These are phyloP conservation scores for Trichoderma koningiopsis DNA, from an alignment of 2,329 filamentous ascomycete genomes.

Conservation along the genomic window DNA sequence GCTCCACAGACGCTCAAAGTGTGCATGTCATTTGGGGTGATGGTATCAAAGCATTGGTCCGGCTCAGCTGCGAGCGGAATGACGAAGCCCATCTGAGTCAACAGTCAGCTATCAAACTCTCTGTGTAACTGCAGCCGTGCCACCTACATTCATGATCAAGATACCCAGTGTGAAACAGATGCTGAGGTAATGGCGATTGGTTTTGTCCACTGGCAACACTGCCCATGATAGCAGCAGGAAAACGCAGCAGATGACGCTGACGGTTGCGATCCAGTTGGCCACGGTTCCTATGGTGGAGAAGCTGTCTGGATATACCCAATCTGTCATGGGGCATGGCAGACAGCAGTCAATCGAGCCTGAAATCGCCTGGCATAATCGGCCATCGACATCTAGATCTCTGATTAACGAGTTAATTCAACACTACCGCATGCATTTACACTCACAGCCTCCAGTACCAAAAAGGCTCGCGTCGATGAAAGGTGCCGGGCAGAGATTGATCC, in stretches of 20 bases:
- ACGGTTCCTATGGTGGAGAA: constrained; percentile 62
- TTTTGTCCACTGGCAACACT: constrained; percentile 82
- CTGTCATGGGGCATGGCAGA: constrained; percentile 82
- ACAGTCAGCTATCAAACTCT: constrained; percentile 29
- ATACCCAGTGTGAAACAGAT: constrained; percentile 80
- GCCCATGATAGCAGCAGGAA: constrained; percentile 81
- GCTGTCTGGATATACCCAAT: constrained; percentile 69
- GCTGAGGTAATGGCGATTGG: constrained; percentile 88
- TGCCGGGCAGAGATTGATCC: constrained; percentile 57
- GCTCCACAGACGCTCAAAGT: constrained; percentile 80
- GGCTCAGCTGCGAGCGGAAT: constrained; percentile 80
- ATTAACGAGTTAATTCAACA: constrained; percentile 17
- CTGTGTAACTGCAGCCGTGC: constrained; percentile 1
- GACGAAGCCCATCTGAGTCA: constrained; percentile 77
- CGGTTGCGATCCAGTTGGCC: constrained; percentile 83
- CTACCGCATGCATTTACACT: constrained; percentile 27
- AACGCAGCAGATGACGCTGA: constrained; percentile 68
- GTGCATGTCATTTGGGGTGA: constrained; percentile 92
- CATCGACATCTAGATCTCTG: constrained; percentile 55
- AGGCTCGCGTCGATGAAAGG: constrained; percentile 68
- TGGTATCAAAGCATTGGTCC: constrained; percentile 81
- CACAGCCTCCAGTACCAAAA: constrained; percentile 71
- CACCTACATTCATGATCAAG: constrained; percentile 75
- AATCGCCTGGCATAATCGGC: constrained; percentile 55
- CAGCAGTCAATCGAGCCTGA: constrained; percentile 68